Evolutionary conservation across 139 green algal genomes (phyloP).

Genomic region (Picochlorum sp.): DNA sequence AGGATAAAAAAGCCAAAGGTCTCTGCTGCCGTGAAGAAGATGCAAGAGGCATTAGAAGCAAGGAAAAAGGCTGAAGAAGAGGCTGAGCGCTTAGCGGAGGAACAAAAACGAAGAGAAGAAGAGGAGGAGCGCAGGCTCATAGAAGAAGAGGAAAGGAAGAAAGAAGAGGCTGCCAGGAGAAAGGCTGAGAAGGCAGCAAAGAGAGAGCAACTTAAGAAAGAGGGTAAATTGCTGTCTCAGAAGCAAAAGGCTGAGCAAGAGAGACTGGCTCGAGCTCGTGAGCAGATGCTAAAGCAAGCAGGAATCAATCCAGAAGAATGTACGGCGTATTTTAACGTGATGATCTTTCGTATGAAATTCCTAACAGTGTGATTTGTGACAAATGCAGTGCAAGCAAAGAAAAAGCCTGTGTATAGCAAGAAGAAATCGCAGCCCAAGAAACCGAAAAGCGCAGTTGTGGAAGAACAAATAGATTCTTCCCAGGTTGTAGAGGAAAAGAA

Average conservation of each 20-base stretch:
- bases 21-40: conserved; percentile 56
- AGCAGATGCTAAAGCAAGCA: conserved; percentile 73
- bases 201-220: conserved; percentile 66
- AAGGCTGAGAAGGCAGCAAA: conserved; percentile 49
- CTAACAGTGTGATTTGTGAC: not conserved
- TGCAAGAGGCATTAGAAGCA: conserved; percentile 68
- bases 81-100: conserved; percentile 36
- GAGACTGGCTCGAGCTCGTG: conserved; percentile 65
- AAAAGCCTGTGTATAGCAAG: conserved; percentile 58
- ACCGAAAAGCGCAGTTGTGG: conserved; percentile 15
- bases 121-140: conserved; percentile 46
- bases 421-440: conserved; percentile 59
- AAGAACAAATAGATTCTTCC: conserved; percentile 3
- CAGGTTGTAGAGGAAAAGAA: conserved; percentile 13
- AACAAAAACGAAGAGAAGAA: conserved; percentile 49
- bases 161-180: conserved; percentile 58
- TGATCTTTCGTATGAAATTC: not conserved
- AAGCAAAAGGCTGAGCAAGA: conserved; percentile 90
- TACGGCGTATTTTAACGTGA: conserved; percentile 7
- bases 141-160: conserved; percentile 55
- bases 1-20: conserved; percentile 46
- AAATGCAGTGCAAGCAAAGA: conserved; percentile 27
- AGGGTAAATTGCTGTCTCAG: conserved; percentile 80
- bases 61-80: conserved; percentile 56
- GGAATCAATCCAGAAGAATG: conserved; percentile 24